Base-by-base conservation (phyloP, 2,329 filamentous ascomycete species). In the Cladophialophora immunda region DNA sequence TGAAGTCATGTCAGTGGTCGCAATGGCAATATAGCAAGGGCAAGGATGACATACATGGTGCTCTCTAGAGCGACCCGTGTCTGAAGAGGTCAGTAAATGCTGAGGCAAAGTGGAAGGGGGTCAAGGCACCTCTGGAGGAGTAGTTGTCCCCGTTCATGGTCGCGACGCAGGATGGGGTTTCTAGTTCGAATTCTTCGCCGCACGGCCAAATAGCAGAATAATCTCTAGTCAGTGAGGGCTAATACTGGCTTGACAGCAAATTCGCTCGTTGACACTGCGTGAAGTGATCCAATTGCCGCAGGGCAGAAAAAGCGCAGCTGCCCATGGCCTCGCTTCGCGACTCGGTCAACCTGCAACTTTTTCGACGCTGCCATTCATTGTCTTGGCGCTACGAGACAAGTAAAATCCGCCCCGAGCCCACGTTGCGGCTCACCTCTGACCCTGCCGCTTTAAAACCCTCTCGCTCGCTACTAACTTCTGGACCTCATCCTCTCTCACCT, bases 131-230 rank as follows among this genome's bases (percentile, higher is more conserved):
- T 87, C 92, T 87, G 74, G 90, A 89, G 76, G 89, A 88, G 80
- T 94, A 94, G 79, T 85, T 90, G 79, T 94, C 92, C 77, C 91
- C 92, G 90, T 94, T 94, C 92, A 95, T 95, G 67, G 68, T 87
- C 75, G 72, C 74, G 25, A 53, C 9, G 19, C 50, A 36, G 54
- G 45, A 25, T 53, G 47, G 41, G 50, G 17, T n/a, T 45, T 53
- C 22, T 52, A 19, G 22, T 27, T 8, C 4, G 30, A 25, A 25
- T 50, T 19, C 8, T 11, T 7, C 9, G 19, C 19, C 4, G 22
- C 19, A n/a, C 45, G 13, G 45, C 45, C 45, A 50, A 50, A 13
- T 25, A 13, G 19, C 45, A 25, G 22, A 50, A 25, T 11, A 13
- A 8, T 50, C 4, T n/a, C 15, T 22, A 8, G 45, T 25, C 22